Evolutionary conservation across 495 filamentous ascomycete species (phyloP).

Genomic region (Penicillium cataractarum): DNA sequence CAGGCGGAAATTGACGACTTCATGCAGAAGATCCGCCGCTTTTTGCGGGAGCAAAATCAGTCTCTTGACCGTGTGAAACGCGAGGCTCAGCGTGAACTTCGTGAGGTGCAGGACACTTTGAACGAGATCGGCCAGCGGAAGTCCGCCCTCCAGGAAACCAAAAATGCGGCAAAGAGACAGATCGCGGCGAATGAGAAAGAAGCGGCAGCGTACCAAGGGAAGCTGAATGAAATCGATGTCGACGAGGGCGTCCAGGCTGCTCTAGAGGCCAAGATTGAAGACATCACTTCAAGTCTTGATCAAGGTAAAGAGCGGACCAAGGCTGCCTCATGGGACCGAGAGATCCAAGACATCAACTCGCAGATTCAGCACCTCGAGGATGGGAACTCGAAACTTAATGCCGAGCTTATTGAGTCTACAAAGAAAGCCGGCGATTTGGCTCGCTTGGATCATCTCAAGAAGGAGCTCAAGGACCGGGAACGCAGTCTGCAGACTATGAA

Average conservation of each 20-base stretch:
- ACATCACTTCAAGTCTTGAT: conserved; percentile 64
- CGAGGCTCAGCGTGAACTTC: conserved; percentile 70
- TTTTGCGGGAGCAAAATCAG: conserved; percentile 75
- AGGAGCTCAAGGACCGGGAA: conserved; percentile 71
- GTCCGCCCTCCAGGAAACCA: conserved; percentile 69
- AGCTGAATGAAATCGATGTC: conserved; percentile 69
- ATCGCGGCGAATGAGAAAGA: conserved; percentile 72
- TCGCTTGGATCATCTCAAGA: conserved; percentile 74
- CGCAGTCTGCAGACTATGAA: conserved; percentile 75
- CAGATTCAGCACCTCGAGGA: conserved; percentile 69
- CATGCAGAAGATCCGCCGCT: conserved; percentile 73
- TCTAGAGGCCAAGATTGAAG: conserved; percentile 71
- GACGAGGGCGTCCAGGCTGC: conserved; percentile 82
- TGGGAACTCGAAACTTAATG: conserved; percentile 65
- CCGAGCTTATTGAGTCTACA: conserved; percentile 79
- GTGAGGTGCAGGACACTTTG: conserved; percentile 65
- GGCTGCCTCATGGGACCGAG: conserved; percentile 65
- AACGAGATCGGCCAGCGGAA: conserved; percentile 70
- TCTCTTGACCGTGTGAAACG: conserved; percentile 72
- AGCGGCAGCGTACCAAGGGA: conserved; percentile 60
- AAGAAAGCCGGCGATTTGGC: conserved; percentile 78
- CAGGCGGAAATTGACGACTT: conserved; percentile 75
- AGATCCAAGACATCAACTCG: conserved; percentile 62
- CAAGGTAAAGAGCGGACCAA: conserved; percentile 63
- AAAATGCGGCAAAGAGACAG: conserved; percentile 66